These are phyloP conservation scores for Fusarium pseudograminearum DNA, from an alignment of 2,329 filamentous ascomycete genomes.

Conservation along the genomic window DNA sequence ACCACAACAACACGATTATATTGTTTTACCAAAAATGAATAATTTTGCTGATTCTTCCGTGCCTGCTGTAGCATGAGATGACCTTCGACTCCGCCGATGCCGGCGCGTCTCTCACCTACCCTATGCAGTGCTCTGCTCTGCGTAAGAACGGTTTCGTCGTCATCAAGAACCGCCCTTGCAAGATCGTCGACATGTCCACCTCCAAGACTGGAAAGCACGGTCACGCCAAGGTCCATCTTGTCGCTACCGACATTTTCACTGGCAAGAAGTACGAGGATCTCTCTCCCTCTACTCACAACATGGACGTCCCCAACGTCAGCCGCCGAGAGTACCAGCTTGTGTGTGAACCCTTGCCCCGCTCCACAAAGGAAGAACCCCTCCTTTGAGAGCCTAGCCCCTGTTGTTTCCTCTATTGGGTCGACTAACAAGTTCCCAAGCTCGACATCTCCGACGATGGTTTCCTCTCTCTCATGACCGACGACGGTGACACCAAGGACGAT, in stretches of 20 bases:
- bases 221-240: slow-evolving; percentile 99
- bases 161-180: slow-evolving; percentile 99
- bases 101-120: slow-evolving; percentile 92
- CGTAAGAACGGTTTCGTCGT: slow-evolving; percentile 99
- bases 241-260: slow-evolving; percentile 99
- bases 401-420: slow-evolving; percentile 12
- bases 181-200: slow-evolving; percentile 99
- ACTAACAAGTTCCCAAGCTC: slow-evolving; percentile 67
- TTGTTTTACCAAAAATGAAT: slow-evolving; percentile 12
- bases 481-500: slow-evolving; percentile 91
- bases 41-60: slow-evolving; percentile 43
- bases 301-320: slow-evolving; percentile 95
- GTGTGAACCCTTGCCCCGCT: slow-evolving; percentile 61
- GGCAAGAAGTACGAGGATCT: slow-evolving; percentile 99
- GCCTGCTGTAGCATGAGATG: slow-evolving; percentile 68
- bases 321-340: slow-evolving; percentile 95
- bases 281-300: slow-evolving; percentile 96
- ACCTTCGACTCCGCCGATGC: slow-evolving; percentile 94
- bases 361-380: slow-evolving; percentile 39
- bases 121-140: slow-evolving; percentile 99
- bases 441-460: slow-evolving; percentile 94
- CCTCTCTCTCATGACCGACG: slow-evolving; percentile 92
- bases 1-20: slow-evolving; percentile 13
- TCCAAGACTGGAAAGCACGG: slow-evolving; percentile 99
- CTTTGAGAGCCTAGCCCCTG: slow-evolving; percentile 23